Percentiles rank a stretch among this genome's conserved stretches.
phyloP scores from a whole-genome alignment of 2,329 filamentous ascomycete species.

The Xylariaceae sp. region DNA sequence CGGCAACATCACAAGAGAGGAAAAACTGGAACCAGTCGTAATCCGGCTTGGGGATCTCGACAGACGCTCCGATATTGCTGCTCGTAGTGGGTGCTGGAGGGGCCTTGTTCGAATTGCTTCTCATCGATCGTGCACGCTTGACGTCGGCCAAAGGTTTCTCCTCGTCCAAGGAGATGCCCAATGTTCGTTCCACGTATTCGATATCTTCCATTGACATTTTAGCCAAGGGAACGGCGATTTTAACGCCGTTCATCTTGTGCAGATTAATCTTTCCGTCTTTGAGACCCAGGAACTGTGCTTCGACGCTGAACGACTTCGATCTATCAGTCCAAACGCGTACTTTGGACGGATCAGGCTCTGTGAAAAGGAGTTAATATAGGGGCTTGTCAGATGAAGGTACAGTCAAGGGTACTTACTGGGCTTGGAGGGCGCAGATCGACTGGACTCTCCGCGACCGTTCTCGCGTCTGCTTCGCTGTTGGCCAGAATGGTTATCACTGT shows the following conservation, averaged over 20 bases:
- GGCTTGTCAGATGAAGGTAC: not conserved
- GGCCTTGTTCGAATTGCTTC: constrained; percentile 28
- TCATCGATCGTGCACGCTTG: constrained; percentile 47
- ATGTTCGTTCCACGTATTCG: constrained; percentile 84
- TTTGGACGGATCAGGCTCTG: constrained; percentile 78
- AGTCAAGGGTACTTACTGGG: constrained; percentile 57
- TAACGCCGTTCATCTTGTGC: constrained; percentile 96
- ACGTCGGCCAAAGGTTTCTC: constrained; percentile 90
- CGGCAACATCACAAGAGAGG: constrained; percentile 82
- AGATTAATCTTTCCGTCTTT: constrained; percentile 96
- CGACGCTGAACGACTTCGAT: constrained; percentile 92
- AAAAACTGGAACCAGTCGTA: constrained; percentile 99
- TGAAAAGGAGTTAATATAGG: constrained; percentile 17
- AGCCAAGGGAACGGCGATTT: constrained; percentile 89
- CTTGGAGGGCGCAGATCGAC: constrained; percentile 53
- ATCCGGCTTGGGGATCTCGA: constrained; percentile 61
- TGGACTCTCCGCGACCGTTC: constrained; percentile 54
- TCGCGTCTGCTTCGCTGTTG: constrained; percentile 70
- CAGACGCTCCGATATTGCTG: constrained; percentile 52
- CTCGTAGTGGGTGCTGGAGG: constrained; percentile 35
- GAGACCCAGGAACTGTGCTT: constrained; percentile 90
- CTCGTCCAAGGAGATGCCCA: constrained; percentile 87
- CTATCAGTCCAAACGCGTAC: constrained; percentile 92
- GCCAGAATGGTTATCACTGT: constrained; percentile 60
- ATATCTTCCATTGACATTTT: constrained; percentile 97